phyloP scores from a whole-genome alignment of 1,284 basidiomycete species.

The Pascua sp. region DNA sequence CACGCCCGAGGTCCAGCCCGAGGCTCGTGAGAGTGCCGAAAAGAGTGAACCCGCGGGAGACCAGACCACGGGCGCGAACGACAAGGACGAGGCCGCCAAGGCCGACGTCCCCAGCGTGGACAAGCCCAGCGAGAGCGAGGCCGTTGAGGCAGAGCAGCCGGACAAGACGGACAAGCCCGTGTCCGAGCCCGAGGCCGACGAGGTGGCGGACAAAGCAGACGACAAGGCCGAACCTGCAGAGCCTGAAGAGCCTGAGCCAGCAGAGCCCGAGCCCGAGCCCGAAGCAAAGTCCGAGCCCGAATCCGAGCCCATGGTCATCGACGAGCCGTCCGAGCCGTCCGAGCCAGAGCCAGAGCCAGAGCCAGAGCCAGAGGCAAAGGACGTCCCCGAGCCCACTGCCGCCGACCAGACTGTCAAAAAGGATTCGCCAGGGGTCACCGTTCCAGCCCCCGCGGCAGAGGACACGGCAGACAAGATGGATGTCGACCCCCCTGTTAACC shows the following conservation, averaged over 20 bases:
- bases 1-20: background rate
- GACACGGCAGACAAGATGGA: too few relatives aligned
- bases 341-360: too few relatives aligned
- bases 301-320: too few relatives aligned
- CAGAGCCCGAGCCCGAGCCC: background rate
- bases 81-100: background rate
- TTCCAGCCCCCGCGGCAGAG: too few relatives aligned
- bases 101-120: constrained; percentile 5
- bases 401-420: too few relatives aligned
- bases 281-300: background rate
- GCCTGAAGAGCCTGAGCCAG: background rate
- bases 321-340: too few relatives aligned
- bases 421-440: too few relatives aligned
- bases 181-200: background rate
- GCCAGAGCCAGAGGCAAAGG: too few relatives aligned
- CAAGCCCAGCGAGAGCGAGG: constrained; percentile 15
- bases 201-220: background rate
- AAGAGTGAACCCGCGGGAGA: too few relatives aligned
- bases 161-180: background rate
- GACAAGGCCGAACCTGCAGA: background rate
- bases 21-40: background rate
- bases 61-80: background rate
- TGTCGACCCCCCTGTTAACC: too few relatives aligned
- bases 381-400: too few relatives aligned
- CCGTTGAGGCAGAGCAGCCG: constrained; percentile 5